phyloP scores from a whole-genome alignment of 164 flowering plant genomes.

The Umbilicus rupestris region DNA sequence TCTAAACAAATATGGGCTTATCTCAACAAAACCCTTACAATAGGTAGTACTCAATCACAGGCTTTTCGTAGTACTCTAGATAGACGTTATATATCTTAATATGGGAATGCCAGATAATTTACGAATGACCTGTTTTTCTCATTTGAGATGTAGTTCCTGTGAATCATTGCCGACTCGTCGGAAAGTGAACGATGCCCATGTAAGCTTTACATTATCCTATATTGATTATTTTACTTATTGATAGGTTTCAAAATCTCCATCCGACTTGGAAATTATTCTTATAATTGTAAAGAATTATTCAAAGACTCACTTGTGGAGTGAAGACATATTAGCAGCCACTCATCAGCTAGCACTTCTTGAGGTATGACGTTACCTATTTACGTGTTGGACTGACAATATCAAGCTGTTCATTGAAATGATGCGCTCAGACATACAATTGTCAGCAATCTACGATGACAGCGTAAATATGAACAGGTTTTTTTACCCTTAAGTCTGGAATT shows the following conservation, averaged over 20 bases:
- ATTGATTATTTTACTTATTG: constrained; percentile 6
- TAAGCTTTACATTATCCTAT: not conserved
- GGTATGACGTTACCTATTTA: constrained; percentile 31
- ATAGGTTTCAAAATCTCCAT: constrained; percentile 77
- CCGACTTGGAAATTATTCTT: constrained; percentile 75
- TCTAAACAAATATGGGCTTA: too few relatives aligned
- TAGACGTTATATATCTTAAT: too few relatives aligned
- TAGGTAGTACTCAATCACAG: too few relatives aligned
- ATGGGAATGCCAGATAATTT: not conserved
- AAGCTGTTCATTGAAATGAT: not conserved
- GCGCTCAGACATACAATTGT: not conserved
- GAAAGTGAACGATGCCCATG: not conserved
- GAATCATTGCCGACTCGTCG: not conserved
- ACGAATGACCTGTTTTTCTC: not conserved
- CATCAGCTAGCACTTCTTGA: constrained; percentile 71
- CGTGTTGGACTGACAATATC: not conserved
- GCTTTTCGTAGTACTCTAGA: too few relatives aligned
- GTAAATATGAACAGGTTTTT: not conserved
- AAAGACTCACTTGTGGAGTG: constrained; percentile 47
- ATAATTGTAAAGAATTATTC: constrained; percentile 54
- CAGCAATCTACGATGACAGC: not conserved
- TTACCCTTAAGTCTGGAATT: not conserved
- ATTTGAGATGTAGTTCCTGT: not conserved
- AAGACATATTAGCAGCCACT: constrained; percentile 40
- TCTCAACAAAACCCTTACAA: too few relatives aligned